phyloP scores from a whole-genome alignment of 257 asterid species.

The Anisodus acutangulus region DNA sequence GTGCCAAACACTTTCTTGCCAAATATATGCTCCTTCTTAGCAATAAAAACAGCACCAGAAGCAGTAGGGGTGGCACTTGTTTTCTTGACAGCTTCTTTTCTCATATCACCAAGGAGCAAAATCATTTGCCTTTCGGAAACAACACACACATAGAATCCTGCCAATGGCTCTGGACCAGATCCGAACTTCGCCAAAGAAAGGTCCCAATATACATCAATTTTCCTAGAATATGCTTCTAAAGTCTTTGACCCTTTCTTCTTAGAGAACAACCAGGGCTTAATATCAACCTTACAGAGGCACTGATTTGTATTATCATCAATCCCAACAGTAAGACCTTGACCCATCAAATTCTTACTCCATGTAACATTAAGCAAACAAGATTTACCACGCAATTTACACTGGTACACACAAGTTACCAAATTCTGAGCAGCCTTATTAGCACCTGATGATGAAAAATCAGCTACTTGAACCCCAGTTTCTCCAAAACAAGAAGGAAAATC shows the following conservation, averaged over 20 bases:
- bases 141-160: slow-evolving; percentile 49
- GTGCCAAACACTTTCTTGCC: slow-evolving; percentile 50
- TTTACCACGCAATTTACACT: slow-evolving; percentile 50
- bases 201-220: slow-evolving; percentile 53
- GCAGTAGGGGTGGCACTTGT: slow-evolving; percentile 41
- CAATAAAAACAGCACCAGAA: slow-evolving; percentile 44
- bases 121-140: slow-evolving; percentile 49
- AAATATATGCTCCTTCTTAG: slow-evolving; percentile 50
- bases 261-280: slow-evolving; percentile 58
- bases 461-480: slow-evolving; percentile 64
- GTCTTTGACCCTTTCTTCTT: slow-evolving; percentile 56
- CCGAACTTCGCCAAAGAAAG: slow-evolving; percentile 53
- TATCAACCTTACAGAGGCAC: slow-evolving; percentile 52
- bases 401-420: slow-evolving; percentile 50
- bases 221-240: slow-evolving; percentile 49
- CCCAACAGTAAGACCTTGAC: slow-evolving; percentile 53
- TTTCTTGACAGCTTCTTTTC: slow-evolving; percentile 52
- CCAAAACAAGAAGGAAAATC: slow-evolving; percentile 65
- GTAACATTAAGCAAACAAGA: slow-evolving; percentile 46
- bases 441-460: slow-evolving; percentile 54
- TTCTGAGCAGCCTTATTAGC: slow-evolving; percentile 48
- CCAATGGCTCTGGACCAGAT: slow-evolving; percentile 55
- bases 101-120: slow-evolving; percentile 51
- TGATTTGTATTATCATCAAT: slow-evolving; percentile 49
- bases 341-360: slow-evolving; percentile 61